Evolutionary conservation across 345 rosid genomes (phyloP), one percentile per base, ranked within the genome.

Genomic region (Euclidium syriacum): DNA sequence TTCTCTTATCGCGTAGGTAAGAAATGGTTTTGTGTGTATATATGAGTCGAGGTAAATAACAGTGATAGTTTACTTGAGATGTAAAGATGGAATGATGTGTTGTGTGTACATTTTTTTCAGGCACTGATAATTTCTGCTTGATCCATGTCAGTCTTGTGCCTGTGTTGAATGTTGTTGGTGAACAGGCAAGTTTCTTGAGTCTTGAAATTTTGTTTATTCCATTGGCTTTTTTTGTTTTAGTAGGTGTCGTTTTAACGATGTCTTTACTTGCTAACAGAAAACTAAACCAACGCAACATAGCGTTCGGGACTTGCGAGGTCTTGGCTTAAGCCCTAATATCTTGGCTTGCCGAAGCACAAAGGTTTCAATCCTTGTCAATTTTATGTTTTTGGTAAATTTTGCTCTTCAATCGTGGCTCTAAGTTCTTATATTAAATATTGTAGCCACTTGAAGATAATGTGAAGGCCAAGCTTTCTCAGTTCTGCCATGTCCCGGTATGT

Each of bases 261-360:
- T 49, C 39, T n/a, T n/a, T 44, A 29, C 3, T 24, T 64, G 40
- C 18, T 70, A 64, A 19, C 79, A 94, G 97, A 94, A 94, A 86
- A 94, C 99, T 65, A 94, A 94, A 75, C 99, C 99, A 41, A 94
- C 99, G 9, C 99, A 94, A 72, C 99, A 90, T 48, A 90, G 99
- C 56, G 97, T 94, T 68, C 74, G 87, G 23, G 88, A 83, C 55
- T 77, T 94, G 9, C 79, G 92, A 77, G 95, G 90, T 54, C 85
- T 85, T 58, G 99, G 99, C 47, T 72, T 94, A 87, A 75, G 82
- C 16, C 99, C 99, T 11, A 68, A 87, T 56, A 83, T 94, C 50
- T 78, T 94, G 71, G 99, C 92, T 73, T 94, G 99, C 77, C 90
- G 99, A 40, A 90, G 92, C 78, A 74, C 95, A 17, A 71, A 62